These are phyloP conservation scores for Vitis hybrid DNA, from an alignment of 177 flowering plant species.

Conservation along the genomic window DNA sequence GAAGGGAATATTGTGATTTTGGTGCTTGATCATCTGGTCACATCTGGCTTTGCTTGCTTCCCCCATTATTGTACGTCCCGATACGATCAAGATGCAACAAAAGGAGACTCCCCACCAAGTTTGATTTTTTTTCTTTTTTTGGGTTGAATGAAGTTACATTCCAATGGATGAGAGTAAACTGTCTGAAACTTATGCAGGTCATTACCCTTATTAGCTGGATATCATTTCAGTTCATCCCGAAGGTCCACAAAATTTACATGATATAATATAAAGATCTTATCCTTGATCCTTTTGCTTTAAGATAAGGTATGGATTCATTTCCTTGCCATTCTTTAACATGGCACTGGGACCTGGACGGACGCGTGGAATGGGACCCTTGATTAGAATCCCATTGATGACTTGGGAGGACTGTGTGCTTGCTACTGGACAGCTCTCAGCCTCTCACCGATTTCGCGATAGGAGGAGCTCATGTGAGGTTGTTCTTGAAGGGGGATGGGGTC, in stretches of 20 bases:
- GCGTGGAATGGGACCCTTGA: conserved; percentile 19
- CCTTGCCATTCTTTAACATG: conserved; percentile 37
- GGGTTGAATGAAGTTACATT: conserved; percentile 9
- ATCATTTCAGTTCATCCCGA: neutral
- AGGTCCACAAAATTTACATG: conserved; percentile 23
- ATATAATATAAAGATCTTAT: conserved; percentile 25
- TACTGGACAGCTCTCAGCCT: no score
- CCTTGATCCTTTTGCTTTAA: conserved; percentile 19
- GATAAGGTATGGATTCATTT: conserved; percentile 20
- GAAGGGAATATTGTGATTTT: conserved; percentile 28
- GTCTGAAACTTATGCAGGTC: conserved; percentile 21
- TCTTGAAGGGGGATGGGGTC: no score
- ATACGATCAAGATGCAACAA: neutral
- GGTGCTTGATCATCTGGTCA: conserved; percentile 37
- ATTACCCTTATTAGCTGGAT: conserved; percentile 16
- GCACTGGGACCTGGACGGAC: conserved; percentile 30
- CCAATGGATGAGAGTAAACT: conserved; percentile 8
- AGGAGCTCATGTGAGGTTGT: no score
- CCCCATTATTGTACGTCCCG: conserved; percentile 17
- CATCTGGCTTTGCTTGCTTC: conserved; percentile 12
- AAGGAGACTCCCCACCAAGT: conserved; percentile 15
- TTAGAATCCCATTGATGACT: neutral
- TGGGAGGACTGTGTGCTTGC: no score
- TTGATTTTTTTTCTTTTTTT: conserved; percentile 9
- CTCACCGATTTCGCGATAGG: no score